Conservation (phyloP, 768 basidiomycete species). For the Leccinellum albellum region DNA sequence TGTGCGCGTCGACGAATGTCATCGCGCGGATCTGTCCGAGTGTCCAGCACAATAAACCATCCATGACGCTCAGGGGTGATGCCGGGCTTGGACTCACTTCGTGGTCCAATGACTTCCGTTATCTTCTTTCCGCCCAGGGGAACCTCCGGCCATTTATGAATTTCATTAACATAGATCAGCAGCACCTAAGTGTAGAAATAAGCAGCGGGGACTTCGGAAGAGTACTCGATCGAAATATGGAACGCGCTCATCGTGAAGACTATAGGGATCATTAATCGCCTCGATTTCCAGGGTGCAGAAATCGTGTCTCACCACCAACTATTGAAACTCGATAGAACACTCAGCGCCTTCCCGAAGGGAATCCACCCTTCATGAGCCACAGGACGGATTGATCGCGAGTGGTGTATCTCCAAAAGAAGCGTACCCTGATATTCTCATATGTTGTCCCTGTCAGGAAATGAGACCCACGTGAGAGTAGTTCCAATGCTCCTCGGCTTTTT, state of each 20-base stretch:
- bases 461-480: slow-evolving; percentile 31
- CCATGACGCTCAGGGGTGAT: slow-evolving; percentile 21
- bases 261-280: slow-evolving; percentile 16
- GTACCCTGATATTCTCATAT: slow-evolving; percentile 30
- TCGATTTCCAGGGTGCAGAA: slow-evolving; percentile 13
- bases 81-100: slow-evolving; percentile 12
- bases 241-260: slow-evolving; percentile 13
- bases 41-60: slow-evolving; percentile 26
- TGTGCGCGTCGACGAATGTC: slow-evolving; percentile 25
- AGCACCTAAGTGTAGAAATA: slow-evolving; percentile 16
- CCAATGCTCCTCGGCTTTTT: slow-evolving; percentile 40
- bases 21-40: slow-evolving; percentile 24
- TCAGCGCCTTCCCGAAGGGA: slow-evolving; percentile 34
- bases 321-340: slow-evolving; percentile 32
- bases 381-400: slow-evolving; percentile 7
- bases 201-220: slow-evolving; percentile 37
- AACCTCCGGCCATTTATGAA: slow-evolving; percentile 25
- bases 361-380: slow-evolving; percentile 32
- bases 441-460: slow-evolving; percentile 21
- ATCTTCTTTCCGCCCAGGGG: slow-evolving; percentile 29
- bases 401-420: slow-evolving; percentile 39
- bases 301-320: slow-evolving; percentile 38
- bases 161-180: neutral
- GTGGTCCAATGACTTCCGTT: slow-evolving; percentile 3
- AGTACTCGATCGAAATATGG: slow-evolving; percentile 41